These are phyloP conservation scores for Oryza coarctata DNA, from an alignment of 176 grass and related monocot genomes.

Conservation along the genomic window DNA sequence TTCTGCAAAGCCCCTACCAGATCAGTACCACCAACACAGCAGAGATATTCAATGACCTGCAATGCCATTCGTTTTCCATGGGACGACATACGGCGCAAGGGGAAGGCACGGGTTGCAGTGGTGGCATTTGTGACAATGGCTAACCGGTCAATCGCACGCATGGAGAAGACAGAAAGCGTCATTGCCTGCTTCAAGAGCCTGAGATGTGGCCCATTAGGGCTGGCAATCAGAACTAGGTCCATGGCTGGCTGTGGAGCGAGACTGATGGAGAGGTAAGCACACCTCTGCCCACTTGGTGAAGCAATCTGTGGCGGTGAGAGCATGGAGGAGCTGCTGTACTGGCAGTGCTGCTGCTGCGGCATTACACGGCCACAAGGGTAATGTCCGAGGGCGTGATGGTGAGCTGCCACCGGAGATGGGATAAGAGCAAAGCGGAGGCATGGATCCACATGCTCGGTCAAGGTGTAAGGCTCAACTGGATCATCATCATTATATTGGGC, in stretches of 20 bases:
- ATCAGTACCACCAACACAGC: constrained; percentile 67
- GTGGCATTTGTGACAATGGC: constrained; percentile 90
- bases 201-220: constrained; percentile 80
- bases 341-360: constrained; percentile 51
- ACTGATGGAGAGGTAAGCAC: constrained; percentile 69
- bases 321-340: constrained; percentile 55
- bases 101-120: constrained; percentile 80
- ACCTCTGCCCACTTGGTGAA: constrained; percentile 49
- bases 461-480: constrained; percentile 59
- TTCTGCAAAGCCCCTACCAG: constrained; percentile 77
- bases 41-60: constrained; percentile 87
- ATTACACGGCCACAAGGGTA: constrained; percentile 45
- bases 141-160: constrained; percentile 68
- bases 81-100: constrained; percentile 78
- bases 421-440: constrained; percentile 68
- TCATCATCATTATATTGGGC: constrained; percentile 89
- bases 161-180: constrained; percentile 83
- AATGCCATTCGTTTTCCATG: constrained; percentile 78
- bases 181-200: constrained; percentile 92
- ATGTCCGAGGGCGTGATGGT: constrained; percentile 39
- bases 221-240: constrained; percentile 83
- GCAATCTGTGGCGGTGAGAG: constrained; percentile 36
- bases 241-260: constrained; percentile 74
- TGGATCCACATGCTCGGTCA: constrained; percentile 42
- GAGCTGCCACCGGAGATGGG: constrained; percentile 33